Conservation (phyloP, 1,139 yeast genomes). For the Debaryomyces robertsiae region DNA sequence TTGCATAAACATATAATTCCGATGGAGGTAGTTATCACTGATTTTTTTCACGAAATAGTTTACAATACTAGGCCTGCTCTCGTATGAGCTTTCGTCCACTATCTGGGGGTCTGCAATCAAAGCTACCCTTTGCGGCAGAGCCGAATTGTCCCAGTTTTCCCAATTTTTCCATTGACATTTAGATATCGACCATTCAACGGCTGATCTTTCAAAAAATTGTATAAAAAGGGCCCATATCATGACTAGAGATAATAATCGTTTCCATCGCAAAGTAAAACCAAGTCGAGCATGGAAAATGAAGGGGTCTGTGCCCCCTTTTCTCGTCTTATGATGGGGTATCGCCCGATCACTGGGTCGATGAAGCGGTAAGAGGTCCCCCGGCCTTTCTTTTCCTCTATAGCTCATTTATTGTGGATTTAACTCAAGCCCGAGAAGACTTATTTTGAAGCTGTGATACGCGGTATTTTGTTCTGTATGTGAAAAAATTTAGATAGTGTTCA, state of each 20-base stretch:
- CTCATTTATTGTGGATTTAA: conserved; percentile 13
- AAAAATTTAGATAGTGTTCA: not conserved
- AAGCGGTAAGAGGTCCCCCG: conserved; percentile 12
- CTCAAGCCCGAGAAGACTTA: no score
- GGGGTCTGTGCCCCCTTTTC: conserved; percentile 10
- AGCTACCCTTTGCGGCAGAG: conserved; percentile 61
- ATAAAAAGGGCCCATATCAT: conserved; percentile 49
- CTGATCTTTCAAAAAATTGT: conserved; percentile 62
- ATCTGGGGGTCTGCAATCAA: conserved; percentile 92
- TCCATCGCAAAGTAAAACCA: conserved; percentile 9
- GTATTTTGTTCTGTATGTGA: no score
- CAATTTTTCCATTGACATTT: conserved; percentile 66
- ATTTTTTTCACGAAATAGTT: conserved; percentile 50
- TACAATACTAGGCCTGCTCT: conserved; percentile 50
- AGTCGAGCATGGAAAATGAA: not conserved
- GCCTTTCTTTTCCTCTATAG: conserved; percentile 20
- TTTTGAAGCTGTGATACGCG: no score
- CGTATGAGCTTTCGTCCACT: conserved; percentile 77
- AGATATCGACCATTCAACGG: conserved; percentile 50
- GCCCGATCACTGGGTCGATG: conserved; percentile 4
- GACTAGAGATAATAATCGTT: conserved; percentile 22
- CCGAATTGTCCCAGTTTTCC: conserved; percentile 53
- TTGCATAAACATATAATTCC: conserved; percentile 72
- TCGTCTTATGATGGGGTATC: conserved; percentile 1
- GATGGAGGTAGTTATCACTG: conserved; percentile 75